Conservation (phyloP, 2,329 filamentous ascomycete genomes). For the Cryphonectria radicalis region DNA sequence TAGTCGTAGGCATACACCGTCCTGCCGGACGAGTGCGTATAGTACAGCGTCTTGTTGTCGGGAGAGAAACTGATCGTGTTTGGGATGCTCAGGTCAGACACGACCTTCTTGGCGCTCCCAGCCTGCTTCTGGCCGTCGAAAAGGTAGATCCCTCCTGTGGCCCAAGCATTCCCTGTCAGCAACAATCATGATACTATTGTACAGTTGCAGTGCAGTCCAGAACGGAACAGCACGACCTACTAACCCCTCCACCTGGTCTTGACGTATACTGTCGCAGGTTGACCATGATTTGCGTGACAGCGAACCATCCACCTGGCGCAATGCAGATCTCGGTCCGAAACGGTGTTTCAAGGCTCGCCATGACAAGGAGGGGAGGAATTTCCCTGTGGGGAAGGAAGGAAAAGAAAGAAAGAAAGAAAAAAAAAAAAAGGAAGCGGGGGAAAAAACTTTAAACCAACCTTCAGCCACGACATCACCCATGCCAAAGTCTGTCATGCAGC, state of each 20-base stretch:
- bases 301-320: background rate
- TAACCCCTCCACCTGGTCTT: background rate
- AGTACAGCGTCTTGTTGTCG: constrained; percentile 75
- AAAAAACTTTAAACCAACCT: constrained; percentile 45
- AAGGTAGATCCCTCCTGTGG: constrained; percentile 70
- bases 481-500: constrained; percentile 79
- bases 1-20: constrained; percentile 79
- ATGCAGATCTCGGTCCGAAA: background rate
- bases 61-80: constrained; percentile 84
- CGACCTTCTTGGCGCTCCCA: constrained; percentile 60
- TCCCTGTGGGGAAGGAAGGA: too few species aligned
- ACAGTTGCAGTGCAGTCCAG: background rate
- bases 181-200: background rate
- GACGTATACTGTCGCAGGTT: background rate
- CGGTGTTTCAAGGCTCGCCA: background rate
- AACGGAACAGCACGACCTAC: background rate
- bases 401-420: background rate
- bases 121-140: constrained; percentile 67
- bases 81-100: constrained; percentile 70
- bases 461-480: constrained; percentile 62
- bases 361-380: background rate
- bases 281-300: background rate
- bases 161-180: constrained; percentile 14
- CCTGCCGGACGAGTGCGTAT: constrained; percentile 75
- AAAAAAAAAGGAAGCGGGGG: background rate